These are phyloP conservation scores for Fagopyrum homotropicum DNA, from an alignment of 148 eudicot species.

Conservation along the genomic window DNA sequence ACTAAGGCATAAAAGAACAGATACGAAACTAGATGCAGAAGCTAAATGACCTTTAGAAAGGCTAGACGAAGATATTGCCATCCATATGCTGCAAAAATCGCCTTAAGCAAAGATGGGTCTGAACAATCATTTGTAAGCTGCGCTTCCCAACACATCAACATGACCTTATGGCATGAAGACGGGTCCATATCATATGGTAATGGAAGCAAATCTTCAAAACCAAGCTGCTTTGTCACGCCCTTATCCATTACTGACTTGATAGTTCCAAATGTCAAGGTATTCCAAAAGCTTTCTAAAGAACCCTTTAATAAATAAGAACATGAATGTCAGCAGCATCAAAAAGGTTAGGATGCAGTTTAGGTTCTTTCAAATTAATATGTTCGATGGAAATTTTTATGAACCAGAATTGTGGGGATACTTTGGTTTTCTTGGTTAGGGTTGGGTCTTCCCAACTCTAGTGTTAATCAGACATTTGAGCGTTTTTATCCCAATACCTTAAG, in stretches of 20 bases:
- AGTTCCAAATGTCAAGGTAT: slow-evolving; percentile 49
- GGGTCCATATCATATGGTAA: slow-evolving; percentile 82
- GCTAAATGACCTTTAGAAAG: slow-evolving; percentile 59
- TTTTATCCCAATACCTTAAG: background rate
- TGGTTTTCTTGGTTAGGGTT: background rate
- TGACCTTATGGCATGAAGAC: slow-evolving; percentile 41
- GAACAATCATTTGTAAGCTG: slow-evolving; percentile 37
- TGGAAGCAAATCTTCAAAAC: slow-evolving; percentile 74
- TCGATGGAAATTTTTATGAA: too few relatives aligned
- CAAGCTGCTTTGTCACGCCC: slow-evolving; percentile 77
- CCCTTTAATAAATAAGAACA: slow-evolving; percentile 29
- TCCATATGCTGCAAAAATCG: slow-evolving; percentile 70
- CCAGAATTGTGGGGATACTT: too few relatives aligned
- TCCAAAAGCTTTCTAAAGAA: slow-evolving; percentile 34
- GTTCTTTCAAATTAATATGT: background rate
- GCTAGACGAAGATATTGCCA: slow-evolving; percentile 86
- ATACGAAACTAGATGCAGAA: background rate
- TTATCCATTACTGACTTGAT: slow-evolving; percentile 55
- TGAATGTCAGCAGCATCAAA: background rate
- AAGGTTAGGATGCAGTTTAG: background rate
- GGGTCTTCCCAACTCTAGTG: too few relatives aligned
- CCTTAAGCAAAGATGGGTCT: slow-evolving; percentile 64
- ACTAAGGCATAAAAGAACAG: background rate
- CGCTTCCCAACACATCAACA: slow-evolving; percentile 50
- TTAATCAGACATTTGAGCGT: background rate